A percentile compares a stretch with the other conserved stretches of the same genome.
Conservation (phyloP, 2,329 filamentous ascomycete genomes). For the Colletotrichum sublineola region DNA sequence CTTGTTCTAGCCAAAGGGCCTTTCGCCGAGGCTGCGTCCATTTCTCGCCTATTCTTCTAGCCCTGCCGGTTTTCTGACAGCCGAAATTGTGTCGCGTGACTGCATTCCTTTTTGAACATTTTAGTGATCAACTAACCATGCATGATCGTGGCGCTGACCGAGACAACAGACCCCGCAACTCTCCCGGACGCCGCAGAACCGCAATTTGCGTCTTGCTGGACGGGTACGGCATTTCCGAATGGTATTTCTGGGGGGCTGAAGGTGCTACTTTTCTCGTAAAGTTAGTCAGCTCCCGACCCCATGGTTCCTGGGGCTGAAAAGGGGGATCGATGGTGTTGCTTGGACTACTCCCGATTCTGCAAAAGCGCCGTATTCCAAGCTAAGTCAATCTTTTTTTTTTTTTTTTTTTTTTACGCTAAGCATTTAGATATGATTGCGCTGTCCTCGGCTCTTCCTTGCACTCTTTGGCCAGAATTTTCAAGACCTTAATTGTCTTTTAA, state of each 20-base stretch:
- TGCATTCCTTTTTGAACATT: neutral
- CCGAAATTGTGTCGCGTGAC: neutral
- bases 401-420: neutral
- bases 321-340: neutral
- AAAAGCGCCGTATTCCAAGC: neutral
- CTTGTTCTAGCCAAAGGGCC: neutral
- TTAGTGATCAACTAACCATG: neutral
- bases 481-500: neutral
- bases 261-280: too few relatives aligned
- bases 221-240: neutral
- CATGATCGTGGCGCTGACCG: slow-evolving; percentile 1
- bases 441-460: neutral
- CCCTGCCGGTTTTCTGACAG: neutral
- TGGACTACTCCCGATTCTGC: neutral
- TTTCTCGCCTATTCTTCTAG: neutral
- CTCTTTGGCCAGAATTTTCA: neutral
- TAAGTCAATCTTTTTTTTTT: neutral
- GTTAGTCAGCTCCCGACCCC: neutral
- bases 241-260: neutral
- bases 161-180: neutral
- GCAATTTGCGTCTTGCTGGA: neutral
- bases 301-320: too few relatives aligned
- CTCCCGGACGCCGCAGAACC: neutral
- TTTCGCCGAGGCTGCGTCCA: neutral
- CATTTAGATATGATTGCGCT: neutral